Percentiles rank a stretch among this genome's conserved stretches.
phyloP scores from a whole-genome alignment of 495 filamentous ascomycete species.

The Friedmanniomyces simplex region DNA sequence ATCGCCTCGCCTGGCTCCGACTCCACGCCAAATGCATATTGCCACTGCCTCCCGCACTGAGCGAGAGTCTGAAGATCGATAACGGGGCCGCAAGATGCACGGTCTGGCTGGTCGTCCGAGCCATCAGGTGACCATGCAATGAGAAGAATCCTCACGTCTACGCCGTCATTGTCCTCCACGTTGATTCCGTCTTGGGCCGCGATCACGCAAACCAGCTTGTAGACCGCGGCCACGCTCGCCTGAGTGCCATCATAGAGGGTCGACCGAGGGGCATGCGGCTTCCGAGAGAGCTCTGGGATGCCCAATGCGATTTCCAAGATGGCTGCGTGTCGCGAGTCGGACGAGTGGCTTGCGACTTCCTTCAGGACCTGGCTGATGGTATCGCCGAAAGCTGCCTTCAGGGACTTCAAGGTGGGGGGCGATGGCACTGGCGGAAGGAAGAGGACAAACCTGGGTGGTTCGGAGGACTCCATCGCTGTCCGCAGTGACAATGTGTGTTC shows the following conservation, averaged over 20 bases:
- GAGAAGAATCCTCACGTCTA: conserved; percentile 69
- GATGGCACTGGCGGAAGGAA: conserved; percentile 48
- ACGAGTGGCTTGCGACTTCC: conserved; percentile 29
- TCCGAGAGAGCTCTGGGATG: conserved; percentile 41
- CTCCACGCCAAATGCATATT: conserved; percentile 55
- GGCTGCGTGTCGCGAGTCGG: conserved; percentile 16
- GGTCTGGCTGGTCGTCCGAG: conserved; percentile 31
- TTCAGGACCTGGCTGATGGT: conserved; percentile 41
- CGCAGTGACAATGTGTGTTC: no score
- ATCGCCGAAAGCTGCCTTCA: conserved; percentile 50
- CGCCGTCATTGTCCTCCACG: conserved; percentile 55
- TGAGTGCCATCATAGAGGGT: conserved; percentile 53
- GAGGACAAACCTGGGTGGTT: conserved; percentile 32
- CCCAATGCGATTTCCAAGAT: conserved; percentile 46
- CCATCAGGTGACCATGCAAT: conserved; percentile 45
- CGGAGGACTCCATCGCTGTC: neutral
- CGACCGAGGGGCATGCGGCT: conserved; percentile 37
- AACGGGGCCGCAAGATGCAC: conserved; percentile 41
- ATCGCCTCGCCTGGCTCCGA: conserved; percentile 44
- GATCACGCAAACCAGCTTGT: conserved; percentile 61
- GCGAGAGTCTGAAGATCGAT: conserved; percentile 58
- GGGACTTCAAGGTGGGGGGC: conserved; percentile 33
- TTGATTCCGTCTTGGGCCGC: conserved; percentile 52
- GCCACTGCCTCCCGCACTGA: conserved; percentile 54
- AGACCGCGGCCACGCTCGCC: conserved; percentile 60